phyloP scores from a whole-genome alignment of 257 asterid genomes.

The Scutellaria barbata region DNA sequence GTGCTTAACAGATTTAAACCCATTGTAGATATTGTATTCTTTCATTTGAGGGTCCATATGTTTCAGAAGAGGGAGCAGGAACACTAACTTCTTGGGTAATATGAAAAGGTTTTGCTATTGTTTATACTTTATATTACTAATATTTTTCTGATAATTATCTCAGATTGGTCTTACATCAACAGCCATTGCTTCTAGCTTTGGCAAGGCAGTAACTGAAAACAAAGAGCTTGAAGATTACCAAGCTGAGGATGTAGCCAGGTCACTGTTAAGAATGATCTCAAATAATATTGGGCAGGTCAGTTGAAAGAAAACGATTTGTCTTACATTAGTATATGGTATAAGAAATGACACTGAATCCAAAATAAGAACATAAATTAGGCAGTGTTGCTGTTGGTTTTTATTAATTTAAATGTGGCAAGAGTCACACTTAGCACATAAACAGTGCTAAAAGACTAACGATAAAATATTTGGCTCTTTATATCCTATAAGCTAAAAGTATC shows the following conservation, averaged over 20 bases:
- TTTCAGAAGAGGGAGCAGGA: background rate
- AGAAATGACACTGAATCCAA: slow-evolving; percentile 1
- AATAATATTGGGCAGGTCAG: slow-evolving; percentile 92
- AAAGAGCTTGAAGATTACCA: slow-evolving; percentile 74
- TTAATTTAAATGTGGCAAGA: background rate
- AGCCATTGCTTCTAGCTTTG: slow-evolving; percentile 89
- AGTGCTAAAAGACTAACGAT: background rate
- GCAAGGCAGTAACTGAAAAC: slow-evolving; percentile 78
- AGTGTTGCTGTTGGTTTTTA: background rate
- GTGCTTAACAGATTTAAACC: slow-evolving; percentile 4
- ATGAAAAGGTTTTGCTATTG: slow-evolving; percentile 22
- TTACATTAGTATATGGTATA: slow-evolving; percentile 1
- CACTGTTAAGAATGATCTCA: slow-evolving; percentile 92
- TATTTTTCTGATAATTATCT: slow-evolving; percentile 15
- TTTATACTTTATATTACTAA: slow-evolving; percentile 16
- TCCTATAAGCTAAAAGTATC: background rate
- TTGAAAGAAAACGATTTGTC: background rate
- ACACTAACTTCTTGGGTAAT: slow-evolving; percentile 2
- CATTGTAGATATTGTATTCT: slow-evolving; percentile 12
- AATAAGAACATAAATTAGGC: slow-evolving; percentile 1
- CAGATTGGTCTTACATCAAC: slow-evolving; percentile 92
- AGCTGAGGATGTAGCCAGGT: slow-evolving; percentile 83
- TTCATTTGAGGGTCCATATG: background rate
- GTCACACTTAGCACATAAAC: background rate
- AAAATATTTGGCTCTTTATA: background rate